Evolutionary conservation across 768 basidiomycete genomes (phyloP).

Genomic region (Pulveroboletus sp.): DNA sequence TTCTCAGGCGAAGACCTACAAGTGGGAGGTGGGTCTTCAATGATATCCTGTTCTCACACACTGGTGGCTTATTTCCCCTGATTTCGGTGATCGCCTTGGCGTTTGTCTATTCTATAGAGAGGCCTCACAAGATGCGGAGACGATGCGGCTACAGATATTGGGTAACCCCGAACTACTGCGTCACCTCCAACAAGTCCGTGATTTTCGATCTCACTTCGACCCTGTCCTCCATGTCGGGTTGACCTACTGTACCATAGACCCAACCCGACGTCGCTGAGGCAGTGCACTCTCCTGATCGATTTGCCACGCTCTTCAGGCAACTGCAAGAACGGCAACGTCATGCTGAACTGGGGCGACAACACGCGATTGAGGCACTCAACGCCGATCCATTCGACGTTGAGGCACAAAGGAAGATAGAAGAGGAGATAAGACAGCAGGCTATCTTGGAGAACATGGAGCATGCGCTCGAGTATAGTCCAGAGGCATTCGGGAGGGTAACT

Average conservation of each 20-base stretch:
- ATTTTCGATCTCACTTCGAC: background rate
- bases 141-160: conserved; percentile 83
- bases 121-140: conserved; percentile 79
- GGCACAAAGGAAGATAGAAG: conserved; percentile 90
- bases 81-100: background rate
- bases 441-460: conserved; percentile 91
- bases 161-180: conserved; percentile 79
- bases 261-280: conserved; percentile 79
- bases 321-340: conserved; percentile 50
- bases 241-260: conserved; percentile 36
- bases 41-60: background rate
- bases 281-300: conserved; percentile 60
- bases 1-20: conserved; percentile 59
- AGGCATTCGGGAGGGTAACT: conserved; percentile 87
- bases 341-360: conserved; percentile 52
- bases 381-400: conserved; percentile 90
- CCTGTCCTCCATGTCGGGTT: background rate
- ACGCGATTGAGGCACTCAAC: conserved; percentile 65
- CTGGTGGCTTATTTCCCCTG: background rate
- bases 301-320: conserved; percentile 67
- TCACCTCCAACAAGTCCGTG: conserved; percentile 57
- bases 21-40: conserved; percentile 32
- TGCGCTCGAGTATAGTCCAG: conserved; percentile 90
- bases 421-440: conserved; percentile 83
- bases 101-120: conserved; percentile 36